phyloP scores from a whole-genome alignment of 495 filamentous ascomycete genomes.

The Usnea hakonensis region DNA sequence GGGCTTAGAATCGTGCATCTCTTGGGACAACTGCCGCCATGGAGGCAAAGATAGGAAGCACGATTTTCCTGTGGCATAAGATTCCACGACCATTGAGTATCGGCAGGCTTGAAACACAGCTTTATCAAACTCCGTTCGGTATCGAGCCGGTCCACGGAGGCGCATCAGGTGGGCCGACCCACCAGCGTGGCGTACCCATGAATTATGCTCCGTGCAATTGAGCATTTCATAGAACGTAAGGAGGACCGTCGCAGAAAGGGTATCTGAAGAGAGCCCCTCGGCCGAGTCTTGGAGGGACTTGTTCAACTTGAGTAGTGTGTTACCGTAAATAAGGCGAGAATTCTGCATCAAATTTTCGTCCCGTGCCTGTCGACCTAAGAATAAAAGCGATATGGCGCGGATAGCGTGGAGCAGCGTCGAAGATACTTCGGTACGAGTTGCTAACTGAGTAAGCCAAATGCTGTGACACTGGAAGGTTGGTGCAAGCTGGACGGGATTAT shows the following conservation, averaged over 20 bases:
- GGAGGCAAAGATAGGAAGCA: conserved; percentile 33
- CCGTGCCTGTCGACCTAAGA: conserved; percentile 13
- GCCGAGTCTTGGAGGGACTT: conserved; percentile 22
- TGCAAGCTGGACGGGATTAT: not conserved
- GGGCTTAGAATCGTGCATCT: conserved; percentile 21
- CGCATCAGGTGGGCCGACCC: conserved; percentile 33
- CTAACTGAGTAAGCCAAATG: conserved; percentile 13
- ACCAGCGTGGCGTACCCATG: conserved; percentile 34
- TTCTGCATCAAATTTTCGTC: conserved; percentile 17
- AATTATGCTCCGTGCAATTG: conserved; percentile 27
- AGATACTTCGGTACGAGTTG: conserved; percentile 6
- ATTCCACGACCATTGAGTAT: conserved; percentile 29
- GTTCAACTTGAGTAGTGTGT: conserved; percentile 29
- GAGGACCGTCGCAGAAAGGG: conserved; percentile 27
- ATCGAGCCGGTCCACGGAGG: conserved; percentile 29
- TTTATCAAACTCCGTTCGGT: conserved; percentile 31
- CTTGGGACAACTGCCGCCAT: conserved; percentile 30
- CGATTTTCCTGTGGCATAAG: conserved; percentile 25
- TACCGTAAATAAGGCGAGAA: conserved; percentile 29
- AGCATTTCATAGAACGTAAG: conserved; percentile 34
- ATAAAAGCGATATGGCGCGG: conserved; percentile 6
- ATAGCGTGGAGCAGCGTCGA: conserved; percentile 7
- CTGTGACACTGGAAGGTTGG: conserved; percentile 13
- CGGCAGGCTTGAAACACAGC: conserved; percentile 32
- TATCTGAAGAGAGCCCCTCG: conserved; percentile 22